Percentiles rank a stretch among this genome's conserved stretches.
Evolutionary conservation across 2,329 filamentous ascomycete species (phyloP).

Genomic region (Rhynchosporium secalis): DNA sequence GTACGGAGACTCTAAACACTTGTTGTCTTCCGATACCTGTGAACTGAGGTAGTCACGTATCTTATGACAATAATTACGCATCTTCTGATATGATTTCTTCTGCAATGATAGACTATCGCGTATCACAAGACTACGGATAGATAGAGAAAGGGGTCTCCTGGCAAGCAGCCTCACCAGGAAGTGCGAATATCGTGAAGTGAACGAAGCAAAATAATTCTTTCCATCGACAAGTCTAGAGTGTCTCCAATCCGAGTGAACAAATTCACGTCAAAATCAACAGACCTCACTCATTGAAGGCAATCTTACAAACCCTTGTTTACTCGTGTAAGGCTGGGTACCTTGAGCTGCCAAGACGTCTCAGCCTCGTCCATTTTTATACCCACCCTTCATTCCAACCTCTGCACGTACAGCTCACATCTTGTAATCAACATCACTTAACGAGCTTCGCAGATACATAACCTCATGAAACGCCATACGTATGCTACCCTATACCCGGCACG

Average conservation of each 20-base stretch:
- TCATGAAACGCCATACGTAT: slow-evolving; percentile 27
- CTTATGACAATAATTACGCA: background rate
- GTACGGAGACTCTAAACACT: background rate
- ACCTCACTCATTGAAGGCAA: too few relatives aligned
- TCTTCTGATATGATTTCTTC: background rate
- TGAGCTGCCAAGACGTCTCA: slow-evolving; percentile 1
- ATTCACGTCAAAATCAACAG: too few relatives aligned
- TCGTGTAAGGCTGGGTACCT: background rate
- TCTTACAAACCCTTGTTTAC: background rate
- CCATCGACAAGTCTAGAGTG: too few relatives aligned
- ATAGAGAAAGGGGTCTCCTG: slow-evolving; percentile 1
- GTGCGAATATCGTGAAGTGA: background rate
- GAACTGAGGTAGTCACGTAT: background rate
- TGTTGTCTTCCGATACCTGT: background rate
- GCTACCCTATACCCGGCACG: slow-evolving; percentile 21
- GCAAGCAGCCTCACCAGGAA: background rate
- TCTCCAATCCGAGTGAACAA: too few relatives aligned
- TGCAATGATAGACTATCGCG: background rate
- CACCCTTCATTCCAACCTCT: background rate
- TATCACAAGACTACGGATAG: background rate
- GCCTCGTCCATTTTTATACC: slow-evolving; percentile 5
- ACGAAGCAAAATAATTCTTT: background rate
- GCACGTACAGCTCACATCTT: slow-evolving; percentile 14
- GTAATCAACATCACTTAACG: background rate
- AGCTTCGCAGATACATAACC: slow-evolving; percentile 4